Evolutionary conservation across 2,329 filamentous ascomycete genomes (phyloP).

Genomic region (Pestalotiopsis sp.): DNA sequence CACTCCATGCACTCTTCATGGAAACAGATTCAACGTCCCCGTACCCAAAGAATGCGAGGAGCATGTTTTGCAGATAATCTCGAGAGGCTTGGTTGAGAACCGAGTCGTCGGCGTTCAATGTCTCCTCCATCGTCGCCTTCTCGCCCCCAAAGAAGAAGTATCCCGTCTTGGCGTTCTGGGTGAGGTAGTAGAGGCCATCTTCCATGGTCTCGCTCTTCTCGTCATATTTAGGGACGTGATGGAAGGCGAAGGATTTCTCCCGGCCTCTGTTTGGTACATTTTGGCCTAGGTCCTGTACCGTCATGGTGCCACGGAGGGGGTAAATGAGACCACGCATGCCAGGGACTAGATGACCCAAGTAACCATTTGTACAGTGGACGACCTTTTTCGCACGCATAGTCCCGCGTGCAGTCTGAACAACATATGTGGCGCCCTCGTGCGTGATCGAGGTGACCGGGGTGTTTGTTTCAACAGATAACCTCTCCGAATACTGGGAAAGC

Average conservation of each 20-base stretch:
- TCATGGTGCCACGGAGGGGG: not conserved
- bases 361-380: not conserved
- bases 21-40: not conserved
- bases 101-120: not conserved
- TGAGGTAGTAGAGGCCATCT: not conserved
- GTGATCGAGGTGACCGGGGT: not conserved
- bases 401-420: not conserved
- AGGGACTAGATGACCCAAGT: not conserved
- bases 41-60: not conserved
- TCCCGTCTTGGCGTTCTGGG: not conserved
- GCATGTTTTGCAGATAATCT: not conserved
- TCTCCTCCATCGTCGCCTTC: not conserved
- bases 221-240: not conserved
- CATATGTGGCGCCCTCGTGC: not conserved
- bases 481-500: not conserved
- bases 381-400: not conserved
- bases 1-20: not conserved
- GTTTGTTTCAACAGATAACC: not conserved
- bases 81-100: not conserved
- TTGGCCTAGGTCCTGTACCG: not conserved
- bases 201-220: not conserved
- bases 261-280: not conserved
- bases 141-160: not conserved
- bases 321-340: not conserved
- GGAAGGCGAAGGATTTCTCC: not conserved